Evolutionary conservation across 768 basidiomycete species (phyloP).

Genomic region (Gymnopilus dilepis): DNA sequence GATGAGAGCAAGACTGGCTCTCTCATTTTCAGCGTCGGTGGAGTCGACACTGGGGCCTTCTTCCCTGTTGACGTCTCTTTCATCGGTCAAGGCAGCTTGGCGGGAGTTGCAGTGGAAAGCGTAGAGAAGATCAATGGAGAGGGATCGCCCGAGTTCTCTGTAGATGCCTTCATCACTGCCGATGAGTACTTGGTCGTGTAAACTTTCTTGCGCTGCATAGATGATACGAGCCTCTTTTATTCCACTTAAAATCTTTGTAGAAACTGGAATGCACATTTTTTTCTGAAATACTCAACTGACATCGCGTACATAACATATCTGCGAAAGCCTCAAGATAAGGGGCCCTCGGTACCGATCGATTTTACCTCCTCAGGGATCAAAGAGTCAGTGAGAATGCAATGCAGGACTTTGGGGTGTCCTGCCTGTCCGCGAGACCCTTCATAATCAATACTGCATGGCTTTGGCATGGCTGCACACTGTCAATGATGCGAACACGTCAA

Average conservation of each 20-base stretch:
- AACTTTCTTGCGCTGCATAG: too few relatives aligned
- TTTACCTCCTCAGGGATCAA: too few relatives aligned
- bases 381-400: too few relatives aligned
- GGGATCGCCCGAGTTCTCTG: slow-evolving; percentile 49
- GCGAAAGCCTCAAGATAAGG: too few relatives aligned
- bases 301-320: background rate
- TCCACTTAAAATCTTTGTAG: background rate
- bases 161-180: slow-evolving; percentile 55
- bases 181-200: slow-evolving; percentile 66
- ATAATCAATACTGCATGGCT: too few relatives aligned
- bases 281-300: background rate
- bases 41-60: slow-evolving; percentile 82
- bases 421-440: too few relatives aligned
- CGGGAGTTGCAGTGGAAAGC: slow-evolving; percentile 69
- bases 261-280: slow-evolving; percentile 10
- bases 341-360: background rate
- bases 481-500: background rate
- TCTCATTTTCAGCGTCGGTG: slow-evolving; percentile 89
- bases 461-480: background rate
- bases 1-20: slow-evolving; percentile 75
- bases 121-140: slow-evolving; percentile 59
- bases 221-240: background rate
- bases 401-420: too few relatives aligned
- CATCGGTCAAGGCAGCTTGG: slow-evolving; percentile 79
- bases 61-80: slow-evolving; percentile 93